Evolutionary conservation across 2,329 filamentous ascomycete species (phyloP).

Genomic region (Scopulariopsis brevicaulis): DNA sequence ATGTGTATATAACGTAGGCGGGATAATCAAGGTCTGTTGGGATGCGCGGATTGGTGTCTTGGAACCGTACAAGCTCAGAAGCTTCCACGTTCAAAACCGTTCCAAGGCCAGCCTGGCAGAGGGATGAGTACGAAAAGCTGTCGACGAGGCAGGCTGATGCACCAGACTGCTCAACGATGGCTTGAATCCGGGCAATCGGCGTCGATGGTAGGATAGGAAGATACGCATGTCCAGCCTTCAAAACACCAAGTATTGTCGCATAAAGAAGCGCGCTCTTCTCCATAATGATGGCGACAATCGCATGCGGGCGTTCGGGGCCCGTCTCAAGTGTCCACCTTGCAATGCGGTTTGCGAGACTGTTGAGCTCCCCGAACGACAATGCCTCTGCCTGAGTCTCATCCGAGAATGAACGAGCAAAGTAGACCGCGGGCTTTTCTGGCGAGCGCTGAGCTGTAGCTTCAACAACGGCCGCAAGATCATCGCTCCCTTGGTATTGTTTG

Average conservation of each 20-base stretch:
- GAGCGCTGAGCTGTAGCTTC: constrained; percentile 34
- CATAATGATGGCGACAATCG: constrained; percentile 61
- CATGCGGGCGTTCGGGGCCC: constrained; percentile 30
- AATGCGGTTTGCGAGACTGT: constrained; percentile 50
- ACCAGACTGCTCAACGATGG: constrained; percentile 51
- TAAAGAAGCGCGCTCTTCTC: constrained; percentile 68
- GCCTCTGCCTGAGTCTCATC: constrained; percentile 20
- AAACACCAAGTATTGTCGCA: constrained; percentile 57
- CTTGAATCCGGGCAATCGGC: constrained; percentile 45
- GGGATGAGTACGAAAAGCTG: constrained; percentile 7
- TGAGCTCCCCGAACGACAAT: constrained; percentile 55
- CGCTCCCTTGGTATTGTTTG: constrained; percentile 17
- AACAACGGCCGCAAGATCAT: constrained; percentile 40
- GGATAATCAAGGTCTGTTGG: constrained; percentile 34
- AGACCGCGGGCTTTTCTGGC: constrained; percentile 49
- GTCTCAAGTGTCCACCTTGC: constrained; percentile 36
- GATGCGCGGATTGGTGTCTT: constrained; percentile 23
- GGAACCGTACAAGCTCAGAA: constrained; percentile 14
- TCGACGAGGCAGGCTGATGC: constrained; percentile 34
- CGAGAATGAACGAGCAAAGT: constrained; percentile 44
- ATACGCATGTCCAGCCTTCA: constrained; percentile 69
- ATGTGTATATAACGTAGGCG: constrained; percentile 74
- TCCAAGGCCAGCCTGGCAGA: neutral
- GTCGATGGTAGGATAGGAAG: constrained; percentile 69
- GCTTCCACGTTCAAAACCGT: constrained; percentile 21